These are phyloP conservation scores for Gloeophyllum trabeum DNA, from an alignment of 768 basidiomycete genomes.

Conservation along the genomic window DNA sequence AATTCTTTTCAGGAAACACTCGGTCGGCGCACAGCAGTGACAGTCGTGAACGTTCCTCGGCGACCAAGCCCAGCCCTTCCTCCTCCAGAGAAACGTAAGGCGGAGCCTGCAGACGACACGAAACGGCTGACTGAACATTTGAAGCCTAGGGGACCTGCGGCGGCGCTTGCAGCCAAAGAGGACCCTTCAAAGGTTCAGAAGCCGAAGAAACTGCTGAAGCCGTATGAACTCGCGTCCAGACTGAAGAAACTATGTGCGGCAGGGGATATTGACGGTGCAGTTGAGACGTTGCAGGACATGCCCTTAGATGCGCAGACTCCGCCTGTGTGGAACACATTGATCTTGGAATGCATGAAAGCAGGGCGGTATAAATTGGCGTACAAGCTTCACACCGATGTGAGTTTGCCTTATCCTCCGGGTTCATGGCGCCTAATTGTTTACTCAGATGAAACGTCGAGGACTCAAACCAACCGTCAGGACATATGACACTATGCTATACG, in stretches of 20 bases:
- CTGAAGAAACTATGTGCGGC: constrained; percentile 45
- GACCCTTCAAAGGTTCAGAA: too few species aligned
- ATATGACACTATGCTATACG: constrained; percentile 58
- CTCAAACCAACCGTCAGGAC: constrained; percentile 60
- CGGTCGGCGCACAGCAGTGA: too few species aligned
- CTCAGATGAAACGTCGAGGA: constrained; percentile 78
- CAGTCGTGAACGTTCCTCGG: too few species aligned
- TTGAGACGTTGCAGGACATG: constrained; percentile 52
- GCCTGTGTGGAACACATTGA: constrained; percentile 71
- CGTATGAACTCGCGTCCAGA: constrained; percentile 48
- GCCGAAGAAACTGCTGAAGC: constrained; percentile 30
- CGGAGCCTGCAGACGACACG: too few species aligned
- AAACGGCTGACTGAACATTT: too few species aligned
- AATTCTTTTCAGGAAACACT: too few species aligned
- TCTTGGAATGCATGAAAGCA: constrained; percentile 50
- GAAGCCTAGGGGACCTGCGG: too few species aligned
- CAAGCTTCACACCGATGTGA: constrained; percentile 59
- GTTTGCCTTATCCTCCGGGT: constrained; percentile 10
- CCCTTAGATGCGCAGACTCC: constrained; percentile 69
- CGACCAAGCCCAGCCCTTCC: too few species aligned
- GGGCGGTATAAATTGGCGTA: constrained; percentile 49
- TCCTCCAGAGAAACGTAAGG: too few species aligned
- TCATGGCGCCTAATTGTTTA: not conserved
- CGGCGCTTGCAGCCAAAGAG: too few species aligned
- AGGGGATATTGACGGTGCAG: constrained; percentile 50